phyloP scores from a whole-genome alignment of 176 grass and related monocot genomes.

The Carex pumila region DNA sequence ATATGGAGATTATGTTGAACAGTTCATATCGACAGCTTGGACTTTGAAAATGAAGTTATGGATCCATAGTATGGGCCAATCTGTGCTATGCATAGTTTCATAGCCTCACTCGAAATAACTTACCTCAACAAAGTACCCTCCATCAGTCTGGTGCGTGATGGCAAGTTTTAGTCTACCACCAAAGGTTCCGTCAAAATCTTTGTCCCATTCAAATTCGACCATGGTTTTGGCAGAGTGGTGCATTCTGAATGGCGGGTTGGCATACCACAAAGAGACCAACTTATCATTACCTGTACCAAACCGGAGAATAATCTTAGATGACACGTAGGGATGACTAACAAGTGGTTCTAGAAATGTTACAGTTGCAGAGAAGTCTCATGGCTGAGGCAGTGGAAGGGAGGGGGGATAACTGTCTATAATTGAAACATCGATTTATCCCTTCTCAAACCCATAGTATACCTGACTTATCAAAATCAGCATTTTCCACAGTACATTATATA shows the following conservation, averaged over 20 bases:
- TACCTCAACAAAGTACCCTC: constrained; percentile 79
- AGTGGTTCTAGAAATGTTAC: not conserved
- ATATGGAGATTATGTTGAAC: too few relatives aligned
- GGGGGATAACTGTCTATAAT: not conserved
- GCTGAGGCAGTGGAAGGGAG: not conserved
- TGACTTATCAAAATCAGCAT: not conserved
- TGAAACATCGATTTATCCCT: not conserved
- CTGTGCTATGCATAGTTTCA: too few relatives aligned
- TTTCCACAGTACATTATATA: not conserved
- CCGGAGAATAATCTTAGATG: not conserved
- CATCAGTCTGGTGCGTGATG: constrained; percentile 66
- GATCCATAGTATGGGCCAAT: too few relatives aligned
- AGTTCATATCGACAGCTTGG: too few relatives aligned
- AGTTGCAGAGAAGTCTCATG: not conserved
- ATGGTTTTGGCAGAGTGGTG: constrained; percentile 53
- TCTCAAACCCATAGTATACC: not conserved
- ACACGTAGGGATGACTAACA: not conserved
- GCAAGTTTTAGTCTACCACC: constrained; percentile 51
- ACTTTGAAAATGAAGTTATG: too few relatives aligned
- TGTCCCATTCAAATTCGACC: constrained; percentile 70
- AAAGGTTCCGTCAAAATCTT: constrained; percentile 45
- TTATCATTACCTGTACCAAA: constrained; percentile 36
- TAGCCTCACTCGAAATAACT: not conserved
- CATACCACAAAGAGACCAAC: constrained; percentile 59
- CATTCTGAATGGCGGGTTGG: constrained; percentile 69